Conservation (phyloP, 2,329 filamentous ascomycete genomes). For the Colletotrichum sp. region DNA sequence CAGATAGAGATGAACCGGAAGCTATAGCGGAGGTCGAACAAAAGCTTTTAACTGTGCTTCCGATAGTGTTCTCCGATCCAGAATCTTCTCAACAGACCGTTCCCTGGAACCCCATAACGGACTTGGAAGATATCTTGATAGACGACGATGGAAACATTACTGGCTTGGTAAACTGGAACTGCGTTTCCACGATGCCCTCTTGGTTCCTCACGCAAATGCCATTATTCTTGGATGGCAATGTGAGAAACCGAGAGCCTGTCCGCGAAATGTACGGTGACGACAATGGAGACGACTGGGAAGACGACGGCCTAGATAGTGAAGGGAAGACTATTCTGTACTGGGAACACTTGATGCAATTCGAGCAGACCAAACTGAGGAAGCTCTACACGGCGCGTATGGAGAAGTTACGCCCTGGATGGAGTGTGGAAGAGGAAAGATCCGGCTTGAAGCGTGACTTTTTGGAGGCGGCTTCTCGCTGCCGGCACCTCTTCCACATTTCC, state of each 20-base stretch:
- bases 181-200: slow-evolving; percentile 41
- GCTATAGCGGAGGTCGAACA: slow-evolving; percentile 25
- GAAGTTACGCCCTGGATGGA: slow-evolving; percentile 35
- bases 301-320: slow-evolving; percentile 36
- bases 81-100: slow-evolving; percentile 30
- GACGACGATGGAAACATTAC: slow-evolving; percentile 38
- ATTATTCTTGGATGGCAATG: slow-evolving; percentile 33
- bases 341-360: slow-evolving; percentile 44
- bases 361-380: slow-evolving; percentile 39
- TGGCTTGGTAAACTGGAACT: slow-evolving; percentile 48
- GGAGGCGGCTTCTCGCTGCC: slow-evolving; percentile 7
- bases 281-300: neutral
- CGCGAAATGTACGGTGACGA: slow-evolving; percentile 35
- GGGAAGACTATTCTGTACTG: slow-evolving; percentile 43
- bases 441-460: slow-evolving; percentile 37
- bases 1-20: slow-evolving; percentile 34
- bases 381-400: slow-evolving; percentile 36
- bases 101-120: slow-evolving; percentile 39
- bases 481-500: neutral
- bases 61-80: slow-evolving; percentile 32
- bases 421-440: slow-evolving; percentile 23
- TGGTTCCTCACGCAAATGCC: slow-evolving; percentile 40
- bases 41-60: slow-evolving; percentile 33
- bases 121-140: slow-evolving; percentile 43
- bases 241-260: slow-evolving; percentile 34